Conservation (phyloP, 805 yeast genomes). For the Soucietia sequanensis region DNA sequence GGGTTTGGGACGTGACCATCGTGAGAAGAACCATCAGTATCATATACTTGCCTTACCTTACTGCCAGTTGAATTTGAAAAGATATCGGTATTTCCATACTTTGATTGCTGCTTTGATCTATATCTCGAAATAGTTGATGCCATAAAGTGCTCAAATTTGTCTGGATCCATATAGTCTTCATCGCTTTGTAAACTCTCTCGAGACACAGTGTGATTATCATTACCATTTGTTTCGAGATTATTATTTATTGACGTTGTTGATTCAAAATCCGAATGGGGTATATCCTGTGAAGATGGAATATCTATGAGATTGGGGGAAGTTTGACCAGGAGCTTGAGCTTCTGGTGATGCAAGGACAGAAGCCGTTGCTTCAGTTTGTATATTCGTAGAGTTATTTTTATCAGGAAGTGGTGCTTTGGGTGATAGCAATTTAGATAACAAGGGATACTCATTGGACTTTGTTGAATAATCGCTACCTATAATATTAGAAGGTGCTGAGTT, state of each 20-base stretch:
- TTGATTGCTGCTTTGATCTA: slow-evolving; percentile 22
- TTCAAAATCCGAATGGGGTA: too few relatives aligned
- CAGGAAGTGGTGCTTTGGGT: background rate
- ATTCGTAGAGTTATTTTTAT: background rate
- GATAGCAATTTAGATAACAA: slow-evolving; percentile 8
- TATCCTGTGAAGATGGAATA: background rate
- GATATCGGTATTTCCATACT: slow-evolving; percentile 10
- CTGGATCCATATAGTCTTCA: slow-evolving; percentile 11
- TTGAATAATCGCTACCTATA: too few relatives aligned
- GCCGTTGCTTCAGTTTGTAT: too few relatives aligned
- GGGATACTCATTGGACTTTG: slow-evolving; percentile 11
- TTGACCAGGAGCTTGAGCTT: too few relatives aligned
- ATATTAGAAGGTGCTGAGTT: too few relatives aligned
- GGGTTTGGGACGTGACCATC: too few relatives aligned
- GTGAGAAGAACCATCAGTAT: too few relatives aligned
- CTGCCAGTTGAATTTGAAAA: slow-evolving; percentile 5
- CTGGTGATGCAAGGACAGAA: background rate
- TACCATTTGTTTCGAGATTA: too few relatives aligned
- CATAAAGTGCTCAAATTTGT: slow-evolving; percentile 34
- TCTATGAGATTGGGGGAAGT: too few relatives aligned
- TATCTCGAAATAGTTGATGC: slow-evolving; percentile 30
- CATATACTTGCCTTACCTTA: too few relatives aligned
- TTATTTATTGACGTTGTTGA: background rate
- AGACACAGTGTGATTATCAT: too few relatives aligned
- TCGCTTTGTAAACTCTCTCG: too few relatives aligned